Percentiles rank a stretch among this genome's conserved stretches.
Conservation (phyloP, 345 rosid species). For the Dipteronia dyeriana region DNA sequence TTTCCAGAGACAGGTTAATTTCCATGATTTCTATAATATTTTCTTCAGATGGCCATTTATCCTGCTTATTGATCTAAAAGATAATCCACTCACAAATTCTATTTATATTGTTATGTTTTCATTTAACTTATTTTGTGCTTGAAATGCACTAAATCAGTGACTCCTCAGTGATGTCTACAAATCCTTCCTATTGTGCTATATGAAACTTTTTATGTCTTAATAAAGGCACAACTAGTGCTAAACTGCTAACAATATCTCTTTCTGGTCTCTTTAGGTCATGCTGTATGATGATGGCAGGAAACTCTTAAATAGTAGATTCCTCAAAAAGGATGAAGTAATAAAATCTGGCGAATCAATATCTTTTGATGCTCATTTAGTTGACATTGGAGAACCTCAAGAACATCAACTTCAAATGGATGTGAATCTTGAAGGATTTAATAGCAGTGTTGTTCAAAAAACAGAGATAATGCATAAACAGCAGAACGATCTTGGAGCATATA, state of each 20-base stretch:
- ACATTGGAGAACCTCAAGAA: conserved; percentile 46
- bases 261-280: conserved; percentile 42
- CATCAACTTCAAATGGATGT: conserved; percentile 20
- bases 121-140: neutral
- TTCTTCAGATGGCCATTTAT: conserved; percentile 11
- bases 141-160: conserved; percentile 1
- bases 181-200: neutral
- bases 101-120: neutral
- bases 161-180: neutral
- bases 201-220: conserved; percentile 13
- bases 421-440: conserved; percentile 17
- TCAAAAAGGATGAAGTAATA: conserved; percentile 53
- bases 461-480: conserved; percentile 18
- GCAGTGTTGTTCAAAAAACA: conserved; percentile 9
- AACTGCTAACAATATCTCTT: conserved; percentile 9
- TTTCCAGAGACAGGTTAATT: conserved; percentile 51
- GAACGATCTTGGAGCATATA: conserved; percentile 22
- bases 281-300: conserved; percentile 52
- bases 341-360: conserved; percentile 43
- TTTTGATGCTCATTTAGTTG: conserved; percentile 51
- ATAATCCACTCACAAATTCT: neutral
- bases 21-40: neutral
- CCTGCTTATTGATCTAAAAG: conserved; percentile 9
- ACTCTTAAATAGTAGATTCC: conserved; percentile 41
- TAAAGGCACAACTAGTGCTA: conserved; percentile 8